Evolutionary conservation across 805 yeast species (phyloP).

Genomic region (Yamadazyma endophytica): DNA sequence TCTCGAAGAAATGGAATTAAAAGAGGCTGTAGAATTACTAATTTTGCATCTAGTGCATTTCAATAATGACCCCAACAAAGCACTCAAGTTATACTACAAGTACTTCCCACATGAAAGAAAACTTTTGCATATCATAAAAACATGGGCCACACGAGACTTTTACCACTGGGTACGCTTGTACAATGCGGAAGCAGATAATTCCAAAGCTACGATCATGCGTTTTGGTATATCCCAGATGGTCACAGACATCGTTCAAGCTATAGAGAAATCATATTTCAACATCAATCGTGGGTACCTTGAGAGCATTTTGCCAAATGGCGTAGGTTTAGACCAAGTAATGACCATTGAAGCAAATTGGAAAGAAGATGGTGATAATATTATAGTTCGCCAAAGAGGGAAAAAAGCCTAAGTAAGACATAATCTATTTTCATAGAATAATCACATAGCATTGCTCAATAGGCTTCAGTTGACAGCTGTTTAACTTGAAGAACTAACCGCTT

Average conservation of each 20-base stretch:
- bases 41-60: constrained; percentile 45
- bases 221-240: constrained; percentile 35
- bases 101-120: constrained; percentile 17
- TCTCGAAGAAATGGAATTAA: constrained; percentile 6
- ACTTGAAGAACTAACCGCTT: too few species aligned
- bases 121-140: constrained; percentile 13
- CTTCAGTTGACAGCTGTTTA: too few species aligned
- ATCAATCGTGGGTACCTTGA: constrained; percentile 13
- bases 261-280: constrained; percentile 36
- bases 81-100: constrained; percentile 26
- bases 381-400: constrained; percentile 21
- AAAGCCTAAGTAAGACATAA: too few species aligned
- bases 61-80: constrained; percentile 25
- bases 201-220: constrained; percentile 35
- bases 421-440: too few species aligned
- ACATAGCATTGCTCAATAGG: too few species aligned
- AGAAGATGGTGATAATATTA: constrained; percentile 18
- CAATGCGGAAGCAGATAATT: constrained; percentile 27
- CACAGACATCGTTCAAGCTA: constrained; percentile 24
- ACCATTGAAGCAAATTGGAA: constrained; percentile 28
- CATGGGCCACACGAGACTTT: constrained; percentile 30
- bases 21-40: constrained; percentile 33
- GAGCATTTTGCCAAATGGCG: constrained; percentile 27
- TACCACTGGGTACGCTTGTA: constrained; percentile 25
- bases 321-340: constrained; percentile 13